Base-by-base conservation (phyloP, 2,329 filamentous ascomycete genomes). In the Claviceps africana region DNA sequence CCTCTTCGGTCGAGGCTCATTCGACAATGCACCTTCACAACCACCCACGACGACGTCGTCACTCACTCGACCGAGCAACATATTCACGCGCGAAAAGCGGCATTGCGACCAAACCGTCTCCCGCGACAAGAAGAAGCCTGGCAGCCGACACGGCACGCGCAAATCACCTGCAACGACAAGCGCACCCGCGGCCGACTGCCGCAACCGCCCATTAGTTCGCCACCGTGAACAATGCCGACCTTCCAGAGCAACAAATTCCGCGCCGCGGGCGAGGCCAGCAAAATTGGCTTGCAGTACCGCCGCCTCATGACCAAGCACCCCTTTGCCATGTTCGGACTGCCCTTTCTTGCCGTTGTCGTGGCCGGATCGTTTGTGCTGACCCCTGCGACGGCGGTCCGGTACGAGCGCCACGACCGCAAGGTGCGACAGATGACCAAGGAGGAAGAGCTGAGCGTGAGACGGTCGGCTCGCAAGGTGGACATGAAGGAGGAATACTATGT, bases 351-450 rank as follows among this genome's bases (percentile, higher is more conserved):
- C 53, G 83, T 95, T 54, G 95, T 98, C 64, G 81, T 98, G 28
- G 88, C 85, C 1, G 91, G 89, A 0, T 95, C 88, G 3, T 98
- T 98, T 68, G 86, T 95, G 61, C 78, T 98, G 48, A 97, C 93
- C 0, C 93, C 91, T 1, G 93, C 91, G 5, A 91, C 94, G 22
- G 93, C 94, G 15, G 75, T 98, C 48, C 81, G 94, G 54, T 98
- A 97, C 70, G 93, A 98, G 71, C 82, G 86, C 56, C 83, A 96
- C 64, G 93, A 98, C 66, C 81, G 88, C 56, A 91, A 88, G 71
- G 88, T 96, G 54, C 79, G 86, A 62, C 86, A 90, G 70, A 69
- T 97, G 71, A 86, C 80, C 54, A 82, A 86, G 60, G 87, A 96
- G 54, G 89, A 98, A 67, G 87, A 88, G 61, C 74, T 98, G 65